phyloP scores from a whole-genome alignment of 2,329 filamentous ascomycete genomes.

The Trichophyton rubrum region DNA sequence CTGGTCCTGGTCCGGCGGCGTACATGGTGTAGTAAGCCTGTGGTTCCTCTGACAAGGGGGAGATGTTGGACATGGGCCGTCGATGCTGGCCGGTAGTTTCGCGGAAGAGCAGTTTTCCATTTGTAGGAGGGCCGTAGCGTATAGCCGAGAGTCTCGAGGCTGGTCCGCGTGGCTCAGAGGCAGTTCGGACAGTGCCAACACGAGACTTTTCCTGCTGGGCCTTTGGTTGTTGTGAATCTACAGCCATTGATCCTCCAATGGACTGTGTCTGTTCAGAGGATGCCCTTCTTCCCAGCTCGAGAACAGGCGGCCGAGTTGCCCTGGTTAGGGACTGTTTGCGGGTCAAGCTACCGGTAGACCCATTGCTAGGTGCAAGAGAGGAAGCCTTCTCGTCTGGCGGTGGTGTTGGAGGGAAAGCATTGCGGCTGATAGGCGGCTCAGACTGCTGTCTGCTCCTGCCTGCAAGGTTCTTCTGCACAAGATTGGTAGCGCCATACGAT shows the following conservation, averaged over 20 bases:
- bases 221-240: background rate
- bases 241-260: slow-evolving; percentile 18
- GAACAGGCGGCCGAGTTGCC: slow-evolving; percentile 36
- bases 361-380: slow-evolving; percentile 10
- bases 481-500: slow-evolving; percentile 82
- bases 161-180: slow-evolving; percentile 40
- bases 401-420: slow-evolving; percentile 93
- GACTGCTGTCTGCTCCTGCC: slow-evolving; percentile 70
- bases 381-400: slow-evolving; percentile 69
- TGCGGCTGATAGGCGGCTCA: slow-evolving; percentile 64
- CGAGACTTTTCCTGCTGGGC: slow-evolving; percentile 29
- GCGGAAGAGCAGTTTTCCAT: slow-evolving; percentile 16
- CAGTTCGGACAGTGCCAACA: slow-evolving; percentile 37
- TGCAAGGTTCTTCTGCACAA: slow-evolving; percentile 73
- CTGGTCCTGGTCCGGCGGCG: slow-evolving; percentile 16
- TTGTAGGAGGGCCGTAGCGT: slow-evolving; percentile 10
- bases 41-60: slow-evolving; percentile 16
- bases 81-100: slow-evolving; percentile 22
- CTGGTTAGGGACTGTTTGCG: slow-evolving; percentile 39
- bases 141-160: slow-evolving; percentile 24
- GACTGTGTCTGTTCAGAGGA: slow-evolving; percentile 16
- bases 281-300: slow-evolving; percentile 22
- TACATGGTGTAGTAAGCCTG: slow-evolving; percentile 12
- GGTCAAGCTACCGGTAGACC: slow-evolving; percentile 25
- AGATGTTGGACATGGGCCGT: slow-evolving; percentile 22